Percentiles rank a stretch among this genome's conserved stretches.
Evolutionary conservation across 2,329 filamentous ascomycete species (phyloP).

Genomic region (Lasiodiplodia sp.): DNA sequence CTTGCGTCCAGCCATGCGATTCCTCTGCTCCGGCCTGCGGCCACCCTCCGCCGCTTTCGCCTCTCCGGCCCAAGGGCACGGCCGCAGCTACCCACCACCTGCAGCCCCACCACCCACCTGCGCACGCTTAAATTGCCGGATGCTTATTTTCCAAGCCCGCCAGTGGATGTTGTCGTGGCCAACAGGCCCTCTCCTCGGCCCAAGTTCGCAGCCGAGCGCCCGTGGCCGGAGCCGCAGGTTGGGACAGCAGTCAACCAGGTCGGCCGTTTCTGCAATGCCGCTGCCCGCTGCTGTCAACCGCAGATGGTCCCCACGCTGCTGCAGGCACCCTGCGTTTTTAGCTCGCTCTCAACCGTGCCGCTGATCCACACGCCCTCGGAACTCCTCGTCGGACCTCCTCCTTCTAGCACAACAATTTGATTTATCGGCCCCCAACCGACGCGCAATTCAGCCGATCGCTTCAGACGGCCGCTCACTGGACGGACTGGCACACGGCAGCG

Average conservation of each 20-base stretch:
- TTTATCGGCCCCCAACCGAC: conserved; percentile 9
- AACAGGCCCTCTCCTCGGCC: conserved; percentile 7
- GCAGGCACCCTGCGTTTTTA: conserved; percentile 12
- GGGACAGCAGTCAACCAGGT: not conserved
- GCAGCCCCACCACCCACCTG: conserved; percentile 16
- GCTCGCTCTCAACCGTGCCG: conserved; percentile 11
- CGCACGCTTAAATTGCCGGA: conserved; percentile 22
- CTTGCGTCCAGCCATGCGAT: not conserved
- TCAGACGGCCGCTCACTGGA: not conserved
- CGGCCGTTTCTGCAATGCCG: not conserved
- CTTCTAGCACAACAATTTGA: not conserved
- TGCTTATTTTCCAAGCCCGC: conserved; percentile 24
- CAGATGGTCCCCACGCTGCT: not conserved
- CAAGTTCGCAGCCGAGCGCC: conserved; percentile 20
- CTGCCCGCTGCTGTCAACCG: not conserved
- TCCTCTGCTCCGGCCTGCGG: conserved; percentile 17
- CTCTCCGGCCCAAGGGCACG: conserved; percentile 18
- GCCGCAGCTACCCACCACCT: conserved; percentile 6
- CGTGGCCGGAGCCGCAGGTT: conserved; percentile 4
- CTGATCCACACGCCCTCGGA: conserved; percentile 9
- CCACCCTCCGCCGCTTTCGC: conserved; percentile 13
- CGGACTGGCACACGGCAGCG: not conserved
- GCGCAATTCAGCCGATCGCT: conserved; percentile 3
- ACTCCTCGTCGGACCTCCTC: not conserved
- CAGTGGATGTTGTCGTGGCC: conserved; percentile 5